Base-by-base conservation (phyloP, 2,329 filamentous ascomycete genomes). In the Fusarium poae region DNA sequence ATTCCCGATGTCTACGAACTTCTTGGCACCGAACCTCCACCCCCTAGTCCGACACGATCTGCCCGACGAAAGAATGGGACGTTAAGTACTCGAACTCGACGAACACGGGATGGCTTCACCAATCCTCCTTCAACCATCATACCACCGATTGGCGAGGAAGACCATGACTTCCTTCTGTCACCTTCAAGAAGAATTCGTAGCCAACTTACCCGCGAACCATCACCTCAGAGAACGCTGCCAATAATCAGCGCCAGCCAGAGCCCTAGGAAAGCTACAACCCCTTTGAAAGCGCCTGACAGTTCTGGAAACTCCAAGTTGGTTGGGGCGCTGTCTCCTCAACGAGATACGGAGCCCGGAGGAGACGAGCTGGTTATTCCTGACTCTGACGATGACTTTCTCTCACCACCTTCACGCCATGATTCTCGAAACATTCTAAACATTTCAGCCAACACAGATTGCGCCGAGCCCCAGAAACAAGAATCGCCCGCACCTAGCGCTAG, bases 1-100 rank as follows among this genome's bases (percentile, higher is more conserved):
- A 88, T 86, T 45, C 85, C 84, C 0, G 86, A 89, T 65, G 83
- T 89, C 10, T 82, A 84, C 65, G 80, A 86, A 48, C 77, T 84
- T 48, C 75, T 82, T 13, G 83, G 80, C 29, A 82, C 81, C 16
- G 74, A 79, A 15, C 79, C 78, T 42, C 80, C 76, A 18, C 70
- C 72, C 23, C 76, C 78, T 4, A 80, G 79, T n/a, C 79, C 80
- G 16, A 75, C 68, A 15, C 70, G 72, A 51, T 73, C 58, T 20
- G 48, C 57, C 43, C 75, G 67, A 44, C 71, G 68, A 40, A 68
- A 65, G 53, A 74, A 67, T 42, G 44, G 50, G 1, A 50, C 58
- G 2, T 62, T 71, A 9, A 74, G 71, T 40, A 46, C 65, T 15
- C 67, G 64, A 30, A 52, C 61, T 49, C 69, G 69, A 29, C 67